Evolutionary conservation across 2,329 filamentous ascomycete species (phyloP).

Genomic region (Paraconiothyrium sp.): DNA sequence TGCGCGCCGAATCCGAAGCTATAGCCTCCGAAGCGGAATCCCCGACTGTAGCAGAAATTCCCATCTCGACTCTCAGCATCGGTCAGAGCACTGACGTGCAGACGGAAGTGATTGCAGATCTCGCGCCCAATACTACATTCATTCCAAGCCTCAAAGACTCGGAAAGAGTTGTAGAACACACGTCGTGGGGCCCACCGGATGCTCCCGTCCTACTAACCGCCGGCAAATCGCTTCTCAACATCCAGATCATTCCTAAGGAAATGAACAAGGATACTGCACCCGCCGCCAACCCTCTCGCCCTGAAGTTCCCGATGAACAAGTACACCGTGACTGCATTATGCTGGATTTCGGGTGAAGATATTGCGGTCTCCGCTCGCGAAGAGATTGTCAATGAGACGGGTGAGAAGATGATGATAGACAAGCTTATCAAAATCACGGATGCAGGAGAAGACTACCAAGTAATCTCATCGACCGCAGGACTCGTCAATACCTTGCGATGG

Average conservation of each 20-base stretch:
- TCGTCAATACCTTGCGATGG: constrained; percentile 50
- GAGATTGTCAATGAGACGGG: constrained; percentile 48
- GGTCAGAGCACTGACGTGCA: constrained; percentile 49
- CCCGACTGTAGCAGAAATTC: constrained; percentile 48
- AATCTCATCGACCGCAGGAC: constrained; percentile 49
- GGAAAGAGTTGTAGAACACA: constrained; percentile 41
- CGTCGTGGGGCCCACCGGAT: constrained; percentile 46
- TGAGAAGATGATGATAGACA: constrained; percentile 50
- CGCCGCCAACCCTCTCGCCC: constrained; percentile 31
- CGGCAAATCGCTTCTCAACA: constrained; percentile 47
- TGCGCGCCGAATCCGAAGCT: constrained; percentile 48
- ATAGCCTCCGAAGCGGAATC: constrained; percentile 50
- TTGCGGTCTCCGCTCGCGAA: constrained; percentile 47
- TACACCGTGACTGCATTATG: constrained; percentile 49
- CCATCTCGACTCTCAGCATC: constrained; percentile 51
- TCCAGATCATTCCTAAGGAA: constrained; percentile 40
- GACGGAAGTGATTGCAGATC: constrained; percentile 47
- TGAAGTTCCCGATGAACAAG: constrained; percentile 40
- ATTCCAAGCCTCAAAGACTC: constrained; percentile 34
- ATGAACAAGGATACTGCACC: constrained; percentile 16
- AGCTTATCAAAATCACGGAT: constrained; percentile 46
- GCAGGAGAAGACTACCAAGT: constrained; percentile 42
- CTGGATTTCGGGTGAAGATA: constrained; percentile 46
- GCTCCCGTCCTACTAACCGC: constrained; percentile 45
- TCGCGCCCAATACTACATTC: constrained; percentile 43